Evolutionary conservation across 1,284 basidiomycete genomes (phyloP).

Genomic region (Papiliotrema terrestris): DNA sequence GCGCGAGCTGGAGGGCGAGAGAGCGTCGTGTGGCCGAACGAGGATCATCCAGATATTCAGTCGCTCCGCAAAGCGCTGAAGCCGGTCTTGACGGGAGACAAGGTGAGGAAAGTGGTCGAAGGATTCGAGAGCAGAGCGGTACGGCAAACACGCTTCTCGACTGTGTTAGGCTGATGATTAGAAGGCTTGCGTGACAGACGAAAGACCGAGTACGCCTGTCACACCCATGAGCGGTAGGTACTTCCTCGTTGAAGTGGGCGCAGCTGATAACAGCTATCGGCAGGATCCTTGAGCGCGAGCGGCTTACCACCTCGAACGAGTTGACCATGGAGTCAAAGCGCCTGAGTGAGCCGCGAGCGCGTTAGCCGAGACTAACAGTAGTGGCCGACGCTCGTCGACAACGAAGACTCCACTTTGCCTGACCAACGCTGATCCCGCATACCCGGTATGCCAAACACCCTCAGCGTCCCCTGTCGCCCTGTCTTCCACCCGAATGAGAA

Average conservation of each 20-base stretch:
- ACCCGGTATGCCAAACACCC: no score
- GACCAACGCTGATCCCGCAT: no score
- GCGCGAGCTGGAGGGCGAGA: neutral
- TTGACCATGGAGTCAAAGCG: neutral
- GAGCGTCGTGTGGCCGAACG: neutral
- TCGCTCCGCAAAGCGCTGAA: neutral
- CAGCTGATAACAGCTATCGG: neutral
- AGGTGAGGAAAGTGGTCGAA: neutral
- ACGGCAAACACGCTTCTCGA: neutral
- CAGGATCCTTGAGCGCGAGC: neutral
- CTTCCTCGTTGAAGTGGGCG: neutral
- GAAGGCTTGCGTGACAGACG: neutral
- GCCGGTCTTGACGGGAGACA: conserved; percentile 1
- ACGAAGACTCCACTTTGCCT: neutral
- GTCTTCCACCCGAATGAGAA: neutral
- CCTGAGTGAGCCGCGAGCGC: neutral
- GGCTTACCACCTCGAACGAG: neutral
- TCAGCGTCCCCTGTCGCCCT: no score
- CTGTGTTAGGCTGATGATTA: neutral
- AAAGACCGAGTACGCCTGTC: neutral
- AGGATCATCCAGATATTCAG: neutral
- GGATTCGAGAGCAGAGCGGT: neutral
- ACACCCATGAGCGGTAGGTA: neutral
- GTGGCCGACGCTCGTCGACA: conserved; percentile 2
- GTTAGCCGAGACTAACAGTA: neutral